A percentile compares a stretch with the other conserved stretches of the same genome.
These are phyloP conservation scores for Phellinidium pouzarii DNA, from an alignment of 1,284 basidiomycete genomes.

Conservation along the genomic window DNA sequence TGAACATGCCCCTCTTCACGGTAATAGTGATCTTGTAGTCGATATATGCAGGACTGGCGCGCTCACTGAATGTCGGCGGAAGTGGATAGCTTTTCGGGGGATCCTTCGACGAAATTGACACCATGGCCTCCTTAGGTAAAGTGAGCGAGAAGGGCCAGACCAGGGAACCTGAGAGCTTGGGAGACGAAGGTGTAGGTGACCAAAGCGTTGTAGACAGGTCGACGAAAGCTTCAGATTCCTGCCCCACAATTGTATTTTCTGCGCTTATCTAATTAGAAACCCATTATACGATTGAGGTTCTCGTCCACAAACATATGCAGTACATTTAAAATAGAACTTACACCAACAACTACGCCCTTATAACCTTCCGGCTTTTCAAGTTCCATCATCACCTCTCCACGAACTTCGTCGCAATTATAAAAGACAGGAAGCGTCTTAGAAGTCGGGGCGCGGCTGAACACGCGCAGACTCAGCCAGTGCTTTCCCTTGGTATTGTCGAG, in stretches of 20 bases:
- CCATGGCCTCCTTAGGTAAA: conserved; percentile 27
- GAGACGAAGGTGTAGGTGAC: conserved; percentile 18
- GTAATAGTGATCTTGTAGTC: conserved; percentile 34
- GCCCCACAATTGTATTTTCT: conserved; percentile 31
- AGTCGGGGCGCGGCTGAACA: conserved; percentile 27
- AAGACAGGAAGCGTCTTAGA: conserved; percentile 28
- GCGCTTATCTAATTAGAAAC: conserved; percentile 23
- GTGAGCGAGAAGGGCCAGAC: conserved; percentile 28
- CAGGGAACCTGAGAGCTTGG: conserved; percentile 25
- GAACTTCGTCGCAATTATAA: conserved; percentile 26
- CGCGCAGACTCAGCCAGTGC: conserved; percentile 27
- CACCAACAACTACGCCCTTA: conserved; percentile 27
- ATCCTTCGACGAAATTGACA: conserved; percentile 25
- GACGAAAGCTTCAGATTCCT: conserved; percentile 31
- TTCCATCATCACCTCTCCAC: conserved; percentile 28
- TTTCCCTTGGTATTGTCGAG: conserved; percentile 37
- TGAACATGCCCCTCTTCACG: conserved; percentile 28
- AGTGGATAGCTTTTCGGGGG: conserved; percentile 25
- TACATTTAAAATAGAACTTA: neutral
- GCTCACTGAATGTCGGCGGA: conserved; percentile 34
- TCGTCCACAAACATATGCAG: neutral
- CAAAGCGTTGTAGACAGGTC: conserved; percentile 25
- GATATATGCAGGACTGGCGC: conserved; percentile 33
- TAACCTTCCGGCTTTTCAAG: conserved; percentile 26
- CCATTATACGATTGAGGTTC: neutral